phyloP scores from a whole-genome alignment of 805 yeast genomes.

The Saccharomycopsis sp. region DNA sequence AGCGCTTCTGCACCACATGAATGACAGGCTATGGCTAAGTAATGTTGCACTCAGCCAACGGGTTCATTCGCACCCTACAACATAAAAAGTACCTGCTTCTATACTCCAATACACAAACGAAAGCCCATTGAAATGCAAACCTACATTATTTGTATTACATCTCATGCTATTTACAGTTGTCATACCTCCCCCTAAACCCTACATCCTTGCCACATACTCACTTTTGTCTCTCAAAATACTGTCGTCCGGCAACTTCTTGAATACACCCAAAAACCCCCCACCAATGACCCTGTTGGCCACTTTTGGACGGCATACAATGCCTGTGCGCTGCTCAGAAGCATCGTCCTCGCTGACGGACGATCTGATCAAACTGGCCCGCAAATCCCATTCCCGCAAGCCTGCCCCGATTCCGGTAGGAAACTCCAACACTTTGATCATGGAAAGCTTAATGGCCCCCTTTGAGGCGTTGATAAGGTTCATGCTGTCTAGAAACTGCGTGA shows the following conservation, averaged over 20 bases:
- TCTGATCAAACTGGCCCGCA: slow-evolving; percentile 32
- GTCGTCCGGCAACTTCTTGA: slow-evolving; percentile 27
- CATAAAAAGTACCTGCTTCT: no score
- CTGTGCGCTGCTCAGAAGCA: slow-evolving; percentile 30
- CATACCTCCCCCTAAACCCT: no score
- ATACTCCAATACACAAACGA: no score
- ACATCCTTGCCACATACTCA: neutral
- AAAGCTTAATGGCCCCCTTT: slow-evolving; percentile 29
- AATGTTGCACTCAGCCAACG: no score
- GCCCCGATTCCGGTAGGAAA: slow-evolving; percentile 44
- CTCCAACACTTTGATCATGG: slow-evolving; percentile 36
- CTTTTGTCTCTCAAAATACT: neutral
- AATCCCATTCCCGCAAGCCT: slow-evolving; percentile 47
- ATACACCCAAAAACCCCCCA: slow-evolving; percentile 45
- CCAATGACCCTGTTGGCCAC: slow-evolving; percentile 42
- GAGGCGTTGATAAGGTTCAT: slow-evolving; percentile 26
- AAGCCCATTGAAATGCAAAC: no score
- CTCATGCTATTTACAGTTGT: no score
- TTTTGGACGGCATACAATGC: slow-evolving; percentile 42
- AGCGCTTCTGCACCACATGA: no score
- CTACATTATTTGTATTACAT: no score
- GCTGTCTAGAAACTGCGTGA: slow-evolving; percentile 41
- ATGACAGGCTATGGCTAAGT: no score
- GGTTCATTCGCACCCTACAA: no score
- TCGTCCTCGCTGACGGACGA: neutral